Conservation (phyloP, 1,139 yeast species). For the Yamadazyma taylorii region DNA sequence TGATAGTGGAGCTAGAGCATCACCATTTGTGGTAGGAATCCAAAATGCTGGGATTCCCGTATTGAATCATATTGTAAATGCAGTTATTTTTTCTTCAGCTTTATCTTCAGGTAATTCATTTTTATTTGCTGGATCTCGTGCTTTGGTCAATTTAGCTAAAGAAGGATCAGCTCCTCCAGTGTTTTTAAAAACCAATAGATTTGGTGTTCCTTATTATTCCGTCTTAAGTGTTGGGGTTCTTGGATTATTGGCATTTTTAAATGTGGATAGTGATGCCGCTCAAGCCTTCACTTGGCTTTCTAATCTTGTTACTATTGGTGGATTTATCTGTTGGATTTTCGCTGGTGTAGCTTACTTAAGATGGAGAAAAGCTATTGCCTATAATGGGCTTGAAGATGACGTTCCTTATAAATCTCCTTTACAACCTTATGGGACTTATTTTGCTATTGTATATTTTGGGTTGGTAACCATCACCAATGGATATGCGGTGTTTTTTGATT, state of each 20-base stretch:
- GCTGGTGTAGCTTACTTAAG: conserved; percentile 48
- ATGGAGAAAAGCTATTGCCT: conserved; percentile 52
- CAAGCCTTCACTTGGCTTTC: conserved; percentile 65
- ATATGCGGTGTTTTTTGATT: conserved; percentile 50
- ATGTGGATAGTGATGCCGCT: conserved; percentile 53
- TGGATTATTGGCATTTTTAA: conserved; percentile 61
- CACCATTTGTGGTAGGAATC: conserved; percentile 57
- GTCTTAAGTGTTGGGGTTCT: conserved; percentile 20
- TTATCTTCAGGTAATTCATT: conserved; percentile 52
- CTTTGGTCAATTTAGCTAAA: conserved; percentile 46
- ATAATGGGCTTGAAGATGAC: conserved; percentile 28
- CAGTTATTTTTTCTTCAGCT: conserved; percentile 50
- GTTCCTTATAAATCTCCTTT: conserved; percentile 41
- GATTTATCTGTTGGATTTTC: conserved; percentile 67
- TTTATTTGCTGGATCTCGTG: conserved; percentile 43
- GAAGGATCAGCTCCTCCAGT: conserved; percentile 49
- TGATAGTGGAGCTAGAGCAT: conserved; percentile 27
- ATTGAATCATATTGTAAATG: conserved; percentile 52
- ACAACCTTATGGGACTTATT: conserved; percentile 46
- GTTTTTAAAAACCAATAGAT: conserved; percentile 39
- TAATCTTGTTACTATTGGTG: conserved; percentile 70
- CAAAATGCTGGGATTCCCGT: conserved; percentile 49
- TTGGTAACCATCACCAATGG: conserved; percentile 51
- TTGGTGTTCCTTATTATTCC: conserved; percentile 38
- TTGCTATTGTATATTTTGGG: conserved; percentile 40